These are phyloP conservation scores for Neonectria punicea DNA, from an alignment of 2,329 filamentous ascomycete species.

Conservation along the genomic window DNA sequence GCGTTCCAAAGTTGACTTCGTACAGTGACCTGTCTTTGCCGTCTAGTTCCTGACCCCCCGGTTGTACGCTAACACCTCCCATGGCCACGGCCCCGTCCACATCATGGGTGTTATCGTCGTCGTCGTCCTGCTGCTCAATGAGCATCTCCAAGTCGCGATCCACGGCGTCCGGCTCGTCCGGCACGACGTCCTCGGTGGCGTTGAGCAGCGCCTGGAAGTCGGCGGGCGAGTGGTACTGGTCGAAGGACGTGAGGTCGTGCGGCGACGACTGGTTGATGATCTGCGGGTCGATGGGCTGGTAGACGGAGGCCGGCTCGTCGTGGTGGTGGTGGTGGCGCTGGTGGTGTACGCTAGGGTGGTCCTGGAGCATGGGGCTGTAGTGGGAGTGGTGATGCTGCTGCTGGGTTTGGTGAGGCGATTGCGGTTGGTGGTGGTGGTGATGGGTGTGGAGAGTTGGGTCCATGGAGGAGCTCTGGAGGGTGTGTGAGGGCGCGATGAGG, in stretches of 20 bases:
- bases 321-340: conserved; percentile 33
- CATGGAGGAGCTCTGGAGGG: conserved; percentile 44
- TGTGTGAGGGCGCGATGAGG: conserved; percentile 52
- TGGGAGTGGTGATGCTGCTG: conserved; percentile 28
- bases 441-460: conserved; percentile 41
- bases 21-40: conserved; percentile 43
- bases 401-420: conserved; percentile 35
- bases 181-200: conserved; percentile 55
- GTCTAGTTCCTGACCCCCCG: conserved; percentile 29
- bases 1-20: conserved; percentile 44
- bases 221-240: conserved; percentile 55
- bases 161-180: conserved; percentile 51
- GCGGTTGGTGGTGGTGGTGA: conserved; percentile 32
- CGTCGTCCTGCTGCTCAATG: conserved; percentile 58
- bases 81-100: conserved; percentile 33
- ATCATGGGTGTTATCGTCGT: conserved; percentile 18
- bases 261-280: conserved; percentile 60
- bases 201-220: conserved; percentile 66
- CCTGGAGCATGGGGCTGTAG: conserved; percentile 46
- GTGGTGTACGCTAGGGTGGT: conserved; percentile 43
- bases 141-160: conserved; percentile 64
- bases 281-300: conserved; percentile 69
- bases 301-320: conserved; percentile 51
- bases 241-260: conserved; percentile 51
- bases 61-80: conserved; percentile 4